Conservation (phyloP, 2,329 filamentous ascomycete genomes). For the Diplodia mutila region DNA sequence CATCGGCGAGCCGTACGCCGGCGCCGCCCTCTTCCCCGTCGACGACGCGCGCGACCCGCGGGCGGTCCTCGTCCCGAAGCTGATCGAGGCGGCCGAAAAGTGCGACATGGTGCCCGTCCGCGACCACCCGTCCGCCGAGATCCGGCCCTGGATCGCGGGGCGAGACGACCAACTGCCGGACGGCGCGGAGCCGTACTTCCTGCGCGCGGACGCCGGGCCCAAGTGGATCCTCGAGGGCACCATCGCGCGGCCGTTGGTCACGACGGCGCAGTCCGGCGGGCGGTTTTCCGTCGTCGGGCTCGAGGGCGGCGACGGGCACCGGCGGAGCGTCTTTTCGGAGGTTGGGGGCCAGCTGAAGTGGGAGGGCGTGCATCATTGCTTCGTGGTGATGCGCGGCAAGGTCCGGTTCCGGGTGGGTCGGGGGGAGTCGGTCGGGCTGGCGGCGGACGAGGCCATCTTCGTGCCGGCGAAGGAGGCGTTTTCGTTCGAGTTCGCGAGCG, state of each 20-base stretch:
- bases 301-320: slow-evolving; percentile 39
- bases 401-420: background rate
- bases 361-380: background rate
- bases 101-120: slow-evolving; percentile 55
- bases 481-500: slow-evolving; percentile 1
- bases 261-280: slow-evolving; percentile 51
- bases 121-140: background rate
- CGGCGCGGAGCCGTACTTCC: slow-evolving; percentile 52
- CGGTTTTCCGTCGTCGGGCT: slow-evolving; percentile 60
- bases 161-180: slow-evolving; percentile 48
- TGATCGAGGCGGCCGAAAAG: slow-evolving; percentile 58
- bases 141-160: background rate
- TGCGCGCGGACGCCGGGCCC: slow-evolving; percentile 56
- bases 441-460: background rate
- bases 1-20: slow-evolving; percentile 57
- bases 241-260: slow-evolving; percentile 54
- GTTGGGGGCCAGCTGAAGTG: background rate
- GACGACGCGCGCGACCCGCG: slow-evolving; percentile 57
- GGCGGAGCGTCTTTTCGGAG: background rate
- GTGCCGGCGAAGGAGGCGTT: background rate
- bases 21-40: slow-evolving; percentile 55
- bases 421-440: background rate
- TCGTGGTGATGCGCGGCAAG: background rate
- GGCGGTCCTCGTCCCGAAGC: slow-evolving; percentile 56
- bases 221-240: slow-evolving; percentile 52